Evolutionary conservation across 352 stramenopile species (phyloP).

Genomic region (Phytophthora sp.): DNA sequence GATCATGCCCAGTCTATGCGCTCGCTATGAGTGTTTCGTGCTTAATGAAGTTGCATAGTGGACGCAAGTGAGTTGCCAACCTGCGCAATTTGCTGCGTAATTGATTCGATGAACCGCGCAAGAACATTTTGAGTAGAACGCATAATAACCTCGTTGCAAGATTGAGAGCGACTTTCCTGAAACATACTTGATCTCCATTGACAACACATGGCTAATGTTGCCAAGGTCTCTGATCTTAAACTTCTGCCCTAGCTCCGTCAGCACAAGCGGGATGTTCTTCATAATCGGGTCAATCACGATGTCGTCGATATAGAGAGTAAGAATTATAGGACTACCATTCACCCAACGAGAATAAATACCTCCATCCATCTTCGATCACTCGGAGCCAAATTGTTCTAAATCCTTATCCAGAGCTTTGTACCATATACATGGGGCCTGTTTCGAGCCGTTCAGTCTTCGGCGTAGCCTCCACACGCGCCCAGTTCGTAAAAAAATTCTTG

Average conservation of each 20-base stretch:
- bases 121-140: too few species aligned
- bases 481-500: too few species aligned
- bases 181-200: not conserved
- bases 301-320: slow-evolving; percentile 18
- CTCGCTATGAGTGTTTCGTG: too few species aligned
- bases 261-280: slow-evolving; percentile 6
- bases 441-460: too few species aligned
- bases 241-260: not conserved
- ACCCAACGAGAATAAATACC: slow-evolving; percentile 14
- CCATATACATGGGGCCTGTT: slow-evolving; percentile 17
- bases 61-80: too few species aligned
- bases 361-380: slow-evolving; percentile 13
- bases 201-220: not conserved
- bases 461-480: too few species aligned
- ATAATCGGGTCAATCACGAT: slow-evolving; percentile 5
- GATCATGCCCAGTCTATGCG: too few species aligned
- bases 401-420: slow-evolving; percentile 11
- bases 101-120: too few species aligned
- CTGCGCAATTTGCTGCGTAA: too few species aligned
- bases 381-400: not conserved
- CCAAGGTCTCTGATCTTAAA: not conserved
- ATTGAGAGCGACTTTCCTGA: not conserved
- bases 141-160: not conserved
- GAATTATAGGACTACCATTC: slow-evolving; percentile 11
- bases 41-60: too few species aligned